phyloP scores from a whole-genome alignment of 768 basidiomycete genomes.

The Rickenella mellea region DNA sequence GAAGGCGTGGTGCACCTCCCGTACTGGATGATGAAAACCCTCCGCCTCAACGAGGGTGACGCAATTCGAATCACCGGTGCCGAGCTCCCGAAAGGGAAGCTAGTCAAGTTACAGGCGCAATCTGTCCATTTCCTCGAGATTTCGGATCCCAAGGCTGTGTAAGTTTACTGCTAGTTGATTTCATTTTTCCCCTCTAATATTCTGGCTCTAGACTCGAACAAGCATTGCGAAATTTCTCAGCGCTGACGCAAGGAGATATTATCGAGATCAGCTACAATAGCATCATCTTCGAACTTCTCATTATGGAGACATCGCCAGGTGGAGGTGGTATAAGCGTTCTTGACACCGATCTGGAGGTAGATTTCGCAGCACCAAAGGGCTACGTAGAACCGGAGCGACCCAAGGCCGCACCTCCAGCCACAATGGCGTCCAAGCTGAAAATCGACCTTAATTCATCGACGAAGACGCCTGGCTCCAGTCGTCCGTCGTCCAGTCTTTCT shows the following conservation, averaged over 20 bases:
- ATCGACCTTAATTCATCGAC: constrained; percentile 82
- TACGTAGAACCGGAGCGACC: constrained; percentile 92
- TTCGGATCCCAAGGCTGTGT: constrained; percentile 97
- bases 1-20: constrained; percentile 94
- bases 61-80: constrained; percentile 87
- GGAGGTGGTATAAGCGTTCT: constrained; percentile 82
- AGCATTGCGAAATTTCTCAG: constrained; percentile 86
- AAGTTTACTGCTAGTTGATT: no score
- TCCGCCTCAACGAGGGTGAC: constrained; percentile 90
- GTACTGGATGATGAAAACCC: constrained; percentile 99
- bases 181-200: not conserved
- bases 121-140: constrained; percentile 92
- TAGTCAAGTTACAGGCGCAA: constrained; percentile 96
- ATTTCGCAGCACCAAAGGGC: constrained; percentile 87
- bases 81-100: constrained; percentile 83
- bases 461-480: constrained; percentile 81
- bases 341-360: constrained; percentile 97
- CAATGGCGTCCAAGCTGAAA: constrained; percentile 95
- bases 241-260: constrained; percentile 90
- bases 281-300: constrained; percentile 87
- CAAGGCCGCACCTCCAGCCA: constrained; percentile 69
- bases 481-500: constrained; percentile 66
- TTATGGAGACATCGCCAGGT: constrained; percentile 88
- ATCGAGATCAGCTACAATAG: constrained; percentile 98
- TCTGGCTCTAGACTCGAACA: constrained; percentile 68